These are phyloP conservation scores for Cardamine chenopodiifolia DNA, from an alignment of 345 rosid genomes.

Conservation along the genomic window DNA sequence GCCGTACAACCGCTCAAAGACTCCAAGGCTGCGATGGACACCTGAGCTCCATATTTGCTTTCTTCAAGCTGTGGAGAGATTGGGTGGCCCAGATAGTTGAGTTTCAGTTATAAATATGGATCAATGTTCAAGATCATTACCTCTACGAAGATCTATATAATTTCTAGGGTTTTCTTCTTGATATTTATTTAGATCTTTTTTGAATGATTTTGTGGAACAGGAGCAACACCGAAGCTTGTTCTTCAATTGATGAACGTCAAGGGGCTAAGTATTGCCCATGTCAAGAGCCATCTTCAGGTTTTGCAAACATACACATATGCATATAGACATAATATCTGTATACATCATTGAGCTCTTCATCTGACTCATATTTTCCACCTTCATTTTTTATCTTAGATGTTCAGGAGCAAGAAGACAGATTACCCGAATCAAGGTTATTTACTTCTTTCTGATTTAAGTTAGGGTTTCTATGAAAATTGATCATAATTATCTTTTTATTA, in stretches of 20 bases:
- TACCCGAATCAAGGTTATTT: conserved; percentile 55
- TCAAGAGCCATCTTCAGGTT: conserved; percentile 92
- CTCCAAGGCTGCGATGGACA: conserved; percentile 79
- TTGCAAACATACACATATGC: conserved; percentile 4
- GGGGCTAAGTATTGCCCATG: conserved; percentile 82
- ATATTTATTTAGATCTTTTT: conserved; percentile 22
- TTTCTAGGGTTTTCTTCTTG: conserved; percentile 41
- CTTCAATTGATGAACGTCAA: conserved; percentile 79
- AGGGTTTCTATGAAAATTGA: conserved; percentile 38
- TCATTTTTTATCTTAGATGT: conserved; percentile 53
- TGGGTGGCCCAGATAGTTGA: conserved; percentile 86
- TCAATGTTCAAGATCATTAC: conserved; percentile 3
- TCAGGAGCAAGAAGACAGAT: conserved; percentile 69
- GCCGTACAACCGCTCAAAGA: conserved; percentile 68
- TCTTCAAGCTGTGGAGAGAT: conserved; percentile 71
- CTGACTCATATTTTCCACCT: conserved; percentile 4
- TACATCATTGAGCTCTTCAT: neutral
- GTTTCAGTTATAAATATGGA: conserved; percentile 33
- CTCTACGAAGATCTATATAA: neutral
- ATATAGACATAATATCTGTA: neutral
- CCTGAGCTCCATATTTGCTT: conserved; percentile 86
- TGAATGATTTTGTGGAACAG: conserved; percentile 43
- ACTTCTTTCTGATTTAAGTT: conserved; percentile 16
- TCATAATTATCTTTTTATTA: neutral
- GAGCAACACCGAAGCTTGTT: conserved; percentile 86